Conservation (phyloP, 805 yeast species). For the Candida tallmaniae region DNA sequence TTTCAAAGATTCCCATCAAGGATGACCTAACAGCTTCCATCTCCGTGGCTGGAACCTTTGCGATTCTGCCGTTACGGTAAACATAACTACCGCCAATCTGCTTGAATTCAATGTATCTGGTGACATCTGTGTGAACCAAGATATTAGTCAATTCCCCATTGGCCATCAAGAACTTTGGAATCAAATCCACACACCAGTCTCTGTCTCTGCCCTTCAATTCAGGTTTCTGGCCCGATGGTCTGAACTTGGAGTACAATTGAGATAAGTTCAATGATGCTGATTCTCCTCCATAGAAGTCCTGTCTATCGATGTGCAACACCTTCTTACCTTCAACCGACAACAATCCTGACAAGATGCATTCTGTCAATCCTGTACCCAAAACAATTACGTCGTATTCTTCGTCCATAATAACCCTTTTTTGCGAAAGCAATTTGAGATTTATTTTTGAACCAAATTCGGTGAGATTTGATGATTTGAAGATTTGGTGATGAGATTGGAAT, state of each 20-base stretch:
- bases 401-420: no score
- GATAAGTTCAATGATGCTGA: conserved; percentile 77
- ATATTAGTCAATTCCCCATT: conserved; percentile 96
- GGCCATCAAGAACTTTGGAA: conserved; percentile 96
- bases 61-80: conserved; percentile 81
- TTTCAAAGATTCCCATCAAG: conserved; percentile 93
- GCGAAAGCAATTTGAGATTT: no score
- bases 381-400: conserved; percentile 96
- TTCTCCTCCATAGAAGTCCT: conserved; percentile 94
- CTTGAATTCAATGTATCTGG: conserved; percentile 92
- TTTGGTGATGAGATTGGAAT: no score
- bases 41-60: conserved; percentile 92
- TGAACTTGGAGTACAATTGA: conserved; percentile 73
- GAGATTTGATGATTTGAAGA: no score
- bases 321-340: conserved; percentile 97
- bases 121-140: conserved; percentile 91
- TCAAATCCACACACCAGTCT: conserved; percentile 96
- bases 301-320: conserved; percentile 93
- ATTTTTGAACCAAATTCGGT: no score
- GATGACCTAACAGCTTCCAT: conserved; percentile 88
- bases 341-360: conserved; percentile 90
- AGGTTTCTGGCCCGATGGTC: conserved; percentile 66
- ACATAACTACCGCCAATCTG: conserved; percentile 96
- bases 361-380: conserved; percentile 92
- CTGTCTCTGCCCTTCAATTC: conserved; percentile 84